Base-by-base conservation (phyloP, 257 asterid genomes). In the Nicotiana attenuata region DNA sequence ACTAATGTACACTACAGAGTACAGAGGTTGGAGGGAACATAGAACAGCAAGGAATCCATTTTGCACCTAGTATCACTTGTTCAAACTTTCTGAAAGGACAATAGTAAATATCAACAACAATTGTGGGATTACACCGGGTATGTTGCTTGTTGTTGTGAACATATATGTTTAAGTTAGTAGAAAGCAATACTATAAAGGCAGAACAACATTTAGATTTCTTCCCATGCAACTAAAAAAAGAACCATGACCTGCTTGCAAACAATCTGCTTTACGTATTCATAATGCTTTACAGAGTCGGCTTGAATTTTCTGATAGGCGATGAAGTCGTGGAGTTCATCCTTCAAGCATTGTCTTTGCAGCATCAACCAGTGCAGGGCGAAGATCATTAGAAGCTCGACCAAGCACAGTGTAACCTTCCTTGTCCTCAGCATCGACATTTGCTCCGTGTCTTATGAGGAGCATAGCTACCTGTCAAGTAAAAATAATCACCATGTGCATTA, bases 401-500 rank as follows among this genome's bases (percentile, higher is more conserved):
- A 96, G 99, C 64, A 92, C 97, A 0, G 96, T 94, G 90, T 94
- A 96, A 3, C 93, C 99, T 90, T 96, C 99, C 85, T 93, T 92
- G 89, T 94, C 99, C 85, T 80, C 88, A 29, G 89, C 87, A 82
- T 96, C 99, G 83, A 96, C 98, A 66, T 92, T 87, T 55, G 99
- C 98, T 81, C 97, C 98, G 81, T 96, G 98, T 86, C 99, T 85
- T 87, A 96, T 89, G 65, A 94, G 97, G 38, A 96, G 97, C 78
- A 96, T 93, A 80, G 99, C 95, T 53, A 89, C 97, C 99, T 96
- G 97, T 68, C 65, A 86, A 53, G 26, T 33, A 65, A 65, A 65
- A 28, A 60, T 65, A 63, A 45, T 71, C 4, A 41, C 59, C 26
- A 22, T 13, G 14, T 1, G 52, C 5, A 6, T 47, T 52, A 8